Evolutionary conservation across 441 rosid species (phyloP), one percentile per base, ranked within the genome.

Genomic region (Gossypium laxum): DNA sequence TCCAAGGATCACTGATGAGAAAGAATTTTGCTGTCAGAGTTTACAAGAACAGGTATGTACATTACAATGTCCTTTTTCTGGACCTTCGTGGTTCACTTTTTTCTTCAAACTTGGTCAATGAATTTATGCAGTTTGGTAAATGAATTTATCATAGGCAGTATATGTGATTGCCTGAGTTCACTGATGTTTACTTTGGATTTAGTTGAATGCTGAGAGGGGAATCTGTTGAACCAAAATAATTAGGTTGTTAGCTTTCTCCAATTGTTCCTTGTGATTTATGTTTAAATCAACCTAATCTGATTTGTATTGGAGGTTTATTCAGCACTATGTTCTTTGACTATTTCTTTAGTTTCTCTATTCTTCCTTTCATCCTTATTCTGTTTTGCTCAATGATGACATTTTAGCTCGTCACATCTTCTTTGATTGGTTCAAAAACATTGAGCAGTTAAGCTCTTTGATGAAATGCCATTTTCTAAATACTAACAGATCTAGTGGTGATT

Each of bases 41-140:
- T 38, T 69, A 24, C 57, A 43, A 50, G 52, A 69, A 51, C 77
- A 69, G 81, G 84, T 77, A 70, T 55, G 30, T 52, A 5, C 54
- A 0, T 48, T 45, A 69, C 65, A 28, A 10, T 78, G 21, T 34
- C 62, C 67, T 69, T 51, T 3, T 8, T 56, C 18, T 26, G 1
- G 32, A 11, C 10, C 12, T 65, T 65, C 5, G 0, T 12, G 55
- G 14, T 45, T 45, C 34, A 12, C 11, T 22, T 41, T 43, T 19
- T 64, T 21, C 5, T 12, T n/a, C 12, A n/a, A 65, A 45, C 55
- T 21, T 65, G 10, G 55, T 54, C 47, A n/a, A 65, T 65, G 34
- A 43, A 65, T 65, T 65, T 22, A 64, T 65, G 52, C 34, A 65
- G 24, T 43, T 64, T 43, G 8, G 54, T 54, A 45, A n/a, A 65